These are phyloP conservation scores for Herpetomonas muscarum DNA, from an alignment of 208 protist genomes.

Conservation along the genomic window DNA sequence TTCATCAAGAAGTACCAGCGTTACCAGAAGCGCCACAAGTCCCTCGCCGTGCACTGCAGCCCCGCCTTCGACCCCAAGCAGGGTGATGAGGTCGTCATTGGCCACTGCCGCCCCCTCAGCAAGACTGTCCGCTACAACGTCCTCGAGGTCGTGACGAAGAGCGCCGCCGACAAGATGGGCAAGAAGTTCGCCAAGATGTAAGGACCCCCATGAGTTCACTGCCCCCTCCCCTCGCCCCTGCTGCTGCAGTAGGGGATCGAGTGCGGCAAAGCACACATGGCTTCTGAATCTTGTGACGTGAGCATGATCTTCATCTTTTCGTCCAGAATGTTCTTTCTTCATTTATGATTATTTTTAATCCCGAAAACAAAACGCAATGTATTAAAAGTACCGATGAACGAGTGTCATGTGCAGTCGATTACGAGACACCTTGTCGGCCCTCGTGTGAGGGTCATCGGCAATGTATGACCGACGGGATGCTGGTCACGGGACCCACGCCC, in stretches of 20 bases:
- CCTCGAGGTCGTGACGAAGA: constrained; percentile 92
- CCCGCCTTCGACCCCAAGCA: constrained; percentile 98
- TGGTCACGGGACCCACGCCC: no score
- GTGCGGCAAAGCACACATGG: no score
- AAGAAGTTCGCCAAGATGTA: constrained; percentile 80
- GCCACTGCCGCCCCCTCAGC: constrained; percentile 99
- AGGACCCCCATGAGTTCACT: background rate
- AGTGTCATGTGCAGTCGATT: no score
- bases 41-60: constrained; percentile 98
- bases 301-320: background rate
- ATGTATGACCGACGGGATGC: no score
- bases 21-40: constrained; percentile 99
- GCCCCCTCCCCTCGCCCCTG: constrained; percentile 1
- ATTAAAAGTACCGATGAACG: no score
- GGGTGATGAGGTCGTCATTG: constrained; percentile 98
- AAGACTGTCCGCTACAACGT: constrained; percentile 99
- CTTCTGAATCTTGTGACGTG: no score
- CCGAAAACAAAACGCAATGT: background rate
- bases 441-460: no score
- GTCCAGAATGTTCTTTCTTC: background rate
- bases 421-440: no score
- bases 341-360: background rate
- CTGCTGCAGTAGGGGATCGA: background rate
- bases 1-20: constrained; percentile 99
- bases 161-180: constrained; percentile 77